phyloP scores from a whole-genome alignment of 2,329 filamentous ascomycete genomes.

The Diaporthe eres region DNA sequence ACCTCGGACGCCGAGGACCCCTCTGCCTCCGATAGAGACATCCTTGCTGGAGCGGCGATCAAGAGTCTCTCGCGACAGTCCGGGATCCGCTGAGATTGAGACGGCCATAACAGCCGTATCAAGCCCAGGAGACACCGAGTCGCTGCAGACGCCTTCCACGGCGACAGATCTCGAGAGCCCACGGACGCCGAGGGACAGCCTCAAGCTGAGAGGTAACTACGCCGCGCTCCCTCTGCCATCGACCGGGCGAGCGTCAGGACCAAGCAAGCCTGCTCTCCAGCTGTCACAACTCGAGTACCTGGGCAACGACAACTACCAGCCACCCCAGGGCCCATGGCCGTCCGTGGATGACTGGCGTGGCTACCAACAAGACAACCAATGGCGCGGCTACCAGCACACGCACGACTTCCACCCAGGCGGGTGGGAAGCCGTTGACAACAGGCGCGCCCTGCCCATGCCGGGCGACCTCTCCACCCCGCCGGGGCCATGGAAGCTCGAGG shows the following conservation, averaged over 20 bases:
- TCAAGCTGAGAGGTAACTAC: slow-evolving; percentile 9
- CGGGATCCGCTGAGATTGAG: slow-evolving; percentile 25
- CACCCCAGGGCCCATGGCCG: not conserved
- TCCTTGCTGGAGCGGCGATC: not conserved
- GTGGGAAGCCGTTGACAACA: slow-evolving; percentile 15
- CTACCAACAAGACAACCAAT: slow-evolving; percentile 15
- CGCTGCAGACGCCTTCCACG: slow-evolving; percentile 37
- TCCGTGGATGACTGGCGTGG: not conserved
- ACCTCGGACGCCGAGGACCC: slow-evolving; percentile 25
- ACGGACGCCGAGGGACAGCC: slow-evolving; percentile 28
- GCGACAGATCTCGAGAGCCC: slow-evolving; percentile 37
- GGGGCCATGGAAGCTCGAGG: slow-evolving; percentile 34
- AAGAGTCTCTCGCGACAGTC: slow-evolving; percentile 1
- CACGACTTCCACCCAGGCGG: slow-evolving; percentile 7
- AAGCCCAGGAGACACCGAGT: slow-evolving; percentile 35
- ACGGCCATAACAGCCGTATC: slow-evolving; percentile 32
- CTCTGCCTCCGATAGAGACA: slow-evolving; percentile 8
- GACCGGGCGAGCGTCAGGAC: not conserved
- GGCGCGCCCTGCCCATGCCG: slow-evolving; percentile 8
- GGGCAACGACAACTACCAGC: slow-evolving; percentile 24
- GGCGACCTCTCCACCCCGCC: slow-evolving; percentile 16
- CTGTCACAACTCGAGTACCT: slow-evolving; percentile 25
- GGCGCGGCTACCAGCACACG: not conserved
- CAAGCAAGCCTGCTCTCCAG: slow-evolving; percentile 23
- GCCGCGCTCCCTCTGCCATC: not conserved